Conservation (phyloP, 306 rosid genomes). For the Quercus gilva region DNA sequence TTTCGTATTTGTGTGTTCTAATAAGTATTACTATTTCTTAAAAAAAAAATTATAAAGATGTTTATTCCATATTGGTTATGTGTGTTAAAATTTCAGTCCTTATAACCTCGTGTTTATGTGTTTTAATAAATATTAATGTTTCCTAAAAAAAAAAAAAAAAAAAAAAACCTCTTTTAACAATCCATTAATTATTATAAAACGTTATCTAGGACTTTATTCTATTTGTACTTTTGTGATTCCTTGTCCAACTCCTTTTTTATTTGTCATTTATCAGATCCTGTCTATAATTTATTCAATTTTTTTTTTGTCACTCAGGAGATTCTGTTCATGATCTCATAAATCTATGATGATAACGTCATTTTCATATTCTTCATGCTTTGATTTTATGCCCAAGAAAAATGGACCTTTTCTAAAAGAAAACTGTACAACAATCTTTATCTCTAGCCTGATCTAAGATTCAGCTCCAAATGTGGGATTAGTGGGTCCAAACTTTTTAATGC, state of each 20-base stretch:
- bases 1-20: too few species aligned
- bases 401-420: background rate
- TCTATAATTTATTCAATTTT: background rate
- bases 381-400: background rate
- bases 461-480: background rate
- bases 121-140: too few species aligned
- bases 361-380: background rate
- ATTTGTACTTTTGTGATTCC: background rate
- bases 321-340: background rate
- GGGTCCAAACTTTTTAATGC: constrained; percentile 13
- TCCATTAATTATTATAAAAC: too few species aligned
- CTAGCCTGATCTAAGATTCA: background rate
- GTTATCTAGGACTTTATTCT: too few species aligned
- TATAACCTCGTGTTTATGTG: too few species aligned
- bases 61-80: too few species aligned
- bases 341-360: background rate
- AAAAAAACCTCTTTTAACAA: too few species aligned
- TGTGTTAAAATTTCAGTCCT: too few species aligned
- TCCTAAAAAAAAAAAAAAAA: too few species aligned
- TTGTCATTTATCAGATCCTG: background rate
- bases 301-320: background rate
- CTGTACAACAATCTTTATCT: background rate
- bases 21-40: too few species aligned
- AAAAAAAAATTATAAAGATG: too few species aligned
- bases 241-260: background rate